Base-by-base conservation (phyloP, 164 flowering plant species). In the Stephania cephalantha region DNA sequence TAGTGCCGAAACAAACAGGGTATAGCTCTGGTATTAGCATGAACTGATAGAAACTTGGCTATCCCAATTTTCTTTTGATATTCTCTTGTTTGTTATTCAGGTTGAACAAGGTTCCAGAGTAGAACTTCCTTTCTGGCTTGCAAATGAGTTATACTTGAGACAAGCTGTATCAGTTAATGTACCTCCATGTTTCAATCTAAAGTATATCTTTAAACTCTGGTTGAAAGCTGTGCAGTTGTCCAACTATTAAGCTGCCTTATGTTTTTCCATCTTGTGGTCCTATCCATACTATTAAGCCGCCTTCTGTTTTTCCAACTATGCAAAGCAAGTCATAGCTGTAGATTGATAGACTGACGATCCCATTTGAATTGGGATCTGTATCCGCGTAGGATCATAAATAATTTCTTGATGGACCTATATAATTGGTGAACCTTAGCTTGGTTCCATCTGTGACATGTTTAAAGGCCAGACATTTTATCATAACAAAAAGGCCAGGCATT, bases 121-220 rank as follows among this genome's bases (percentile, higher is more conserved):
- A 31, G 99, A 95, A 80, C 80, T 95, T 22, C 97, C 97, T 45
- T 90, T 91, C 75, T 95, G 99, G 99, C 94, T 95, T 76, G 91
- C 97, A 67, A 86, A 88, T 58, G 98, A 92, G 76, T 77, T 94
- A 66, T 84, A 85, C 73, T 71, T 79, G 80, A 86, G 97, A 79
- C 88, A 91, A 81, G 89, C 88, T 58, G 88, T 85, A 61, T 77
- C 86, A 0, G 77, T 89, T 55, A 82, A 74, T 58, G 78, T 86
- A 71, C 97, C 97, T 12, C 55, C 89, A 7, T 88, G 93, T 81
- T 95, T 88, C 76, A 89, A 90, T 79, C 93, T 13, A 58, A 58
- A 58, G 64, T 58, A 58, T 18, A 5, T n/a, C 64, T 58, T 58
- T 18, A 12, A 15, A 58, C 64, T 58, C 64, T 58, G 64, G n/a